A percentile compares a stretch with the other conserved stretches of the same genome.
Evolutionary conservation across 1,284 basidiomycete genomes (phyloP).

Genomic region (Pholiota adiposa): DNA sequence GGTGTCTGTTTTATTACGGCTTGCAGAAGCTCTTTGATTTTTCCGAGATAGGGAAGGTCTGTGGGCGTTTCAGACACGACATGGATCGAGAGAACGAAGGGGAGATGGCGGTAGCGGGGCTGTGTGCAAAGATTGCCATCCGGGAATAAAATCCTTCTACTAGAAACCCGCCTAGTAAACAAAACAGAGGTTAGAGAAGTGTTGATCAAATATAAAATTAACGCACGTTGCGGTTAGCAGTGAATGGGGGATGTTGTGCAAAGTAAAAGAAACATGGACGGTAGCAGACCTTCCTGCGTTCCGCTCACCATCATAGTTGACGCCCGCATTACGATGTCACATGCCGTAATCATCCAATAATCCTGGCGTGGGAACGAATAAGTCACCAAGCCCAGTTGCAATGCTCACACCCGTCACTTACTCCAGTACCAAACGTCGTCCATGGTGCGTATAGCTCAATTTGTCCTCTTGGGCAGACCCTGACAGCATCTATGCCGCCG

Average conservation of each 20-base stretch:
- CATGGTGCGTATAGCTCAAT: conserved; percentile 21
- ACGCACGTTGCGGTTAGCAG: not conserved
- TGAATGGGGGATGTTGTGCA: not conserved
- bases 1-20: not conserved
- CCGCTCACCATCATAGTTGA: conserved; percentile 22
- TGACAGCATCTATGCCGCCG: conserved; percentile 20
- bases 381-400: not conserved
- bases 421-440: conserved; percentile 4
- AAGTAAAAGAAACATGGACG: not conserved
- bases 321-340: conserved; percentile 11
- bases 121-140: conserved; percentile 4
- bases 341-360: conserved; percentile 10
- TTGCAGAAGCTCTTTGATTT: not conserved
- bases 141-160: not conserved
- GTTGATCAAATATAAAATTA: not conserved
- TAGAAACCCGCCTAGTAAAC: not conserved
- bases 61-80: not conserved
- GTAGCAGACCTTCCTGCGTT: not conserved
- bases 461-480: not conserved
- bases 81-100: not conserved
- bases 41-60: not conserved
- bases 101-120: not conserved
- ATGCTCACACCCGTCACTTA: not conserved
- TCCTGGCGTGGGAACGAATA: conserved; percentile 1
- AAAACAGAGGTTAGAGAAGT: not conserved